Conservation (phyloP, 1,284 basidiomycete species). For the Mixia osmundae region DNA sequence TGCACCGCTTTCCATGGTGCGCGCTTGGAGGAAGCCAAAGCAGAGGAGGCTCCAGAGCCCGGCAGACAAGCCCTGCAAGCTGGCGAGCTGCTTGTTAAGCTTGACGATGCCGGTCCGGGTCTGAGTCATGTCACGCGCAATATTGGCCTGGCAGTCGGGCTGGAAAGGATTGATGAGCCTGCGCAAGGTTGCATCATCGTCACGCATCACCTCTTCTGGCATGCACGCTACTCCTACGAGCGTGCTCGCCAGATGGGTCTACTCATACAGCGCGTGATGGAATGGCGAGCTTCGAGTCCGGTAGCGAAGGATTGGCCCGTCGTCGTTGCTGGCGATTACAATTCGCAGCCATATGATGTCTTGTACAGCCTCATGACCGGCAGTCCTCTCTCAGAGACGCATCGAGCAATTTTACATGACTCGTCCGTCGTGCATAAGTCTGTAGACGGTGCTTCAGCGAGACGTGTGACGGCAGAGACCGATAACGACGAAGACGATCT, state of each 20-base stretch:
- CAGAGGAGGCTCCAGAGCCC: background rate
- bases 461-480: too few species aligned
- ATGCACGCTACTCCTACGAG: conserved; percentile 44
- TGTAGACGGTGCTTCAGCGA: too few species aligned
- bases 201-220: conserved; percentile 37
- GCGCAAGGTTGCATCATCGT: conserved; percentile 32
- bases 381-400: conserved; percentile 31
- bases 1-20: background rate
- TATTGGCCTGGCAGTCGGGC: conserved; percentile 46
- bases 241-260: conserved; percentile 38
- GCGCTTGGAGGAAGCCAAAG: background rate
- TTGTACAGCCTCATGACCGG: conserved; percentile 50
- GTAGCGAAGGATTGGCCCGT: conserved; percentile 41
- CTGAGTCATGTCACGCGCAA: conserved; percentile 37
- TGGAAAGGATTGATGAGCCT: conserved; percentile 29
- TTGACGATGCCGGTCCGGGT: conserved; percentile 9
- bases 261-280: conserved; percentile 38
- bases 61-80: conserved; percentile 1
- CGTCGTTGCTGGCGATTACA: conserved; percentile 53
- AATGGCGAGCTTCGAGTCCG: conserved; percentile 29
- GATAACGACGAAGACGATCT: too few species aligned
- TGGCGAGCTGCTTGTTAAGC: conserved; percentile 7
- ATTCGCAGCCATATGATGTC: conserved; percentile 5
- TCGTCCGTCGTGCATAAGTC: conserved; percentile 65
- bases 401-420: conserved; percentile 31